These are phyloP conservation scores for Phytopythium boreale DNA, from an alignment of 352 stramenopile species.

Conservation along the genomic window DNA sequence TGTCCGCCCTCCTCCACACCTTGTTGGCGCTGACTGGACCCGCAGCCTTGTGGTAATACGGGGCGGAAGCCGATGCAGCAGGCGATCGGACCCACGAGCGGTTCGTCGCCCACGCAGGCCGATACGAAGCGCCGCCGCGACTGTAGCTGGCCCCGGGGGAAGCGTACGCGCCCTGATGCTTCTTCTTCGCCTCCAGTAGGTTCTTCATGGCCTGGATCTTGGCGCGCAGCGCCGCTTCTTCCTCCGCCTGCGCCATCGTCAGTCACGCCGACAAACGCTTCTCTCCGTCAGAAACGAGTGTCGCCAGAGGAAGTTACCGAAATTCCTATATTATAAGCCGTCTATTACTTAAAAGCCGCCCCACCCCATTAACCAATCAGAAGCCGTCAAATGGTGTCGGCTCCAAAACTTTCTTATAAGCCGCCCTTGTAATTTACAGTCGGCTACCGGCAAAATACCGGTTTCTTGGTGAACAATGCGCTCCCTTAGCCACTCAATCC, in stretches of 20 bases:
- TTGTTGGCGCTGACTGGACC: constrained; percentile 39
- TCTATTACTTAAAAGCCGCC: too few relatives aligned
- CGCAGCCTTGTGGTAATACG: constrained; percentile 7
- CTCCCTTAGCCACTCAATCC: too few relatives aligned
- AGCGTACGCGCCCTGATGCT: not conserved
- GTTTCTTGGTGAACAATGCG: too few relatives aligned
- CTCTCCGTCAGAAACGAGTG: not conserved
- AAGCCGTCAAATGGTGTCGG: too few relatives aligned
- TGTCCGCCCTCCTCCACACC: constrained; percentile 42
- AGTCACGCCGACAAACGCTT: not conserved
- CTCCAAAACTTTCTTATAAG: too few relatives aligned
- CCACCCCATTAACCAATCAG: too few relatives aligned
- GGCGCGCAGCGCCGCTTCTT: constrained; percentile 69
- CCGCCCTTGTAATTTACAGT: too few relatives aligned
- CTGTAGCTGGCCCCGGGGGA: not conserved
- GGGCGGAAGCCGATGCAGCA: constrained; percentile 3
- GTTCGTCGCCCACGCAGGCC: constrained; percentile 17
- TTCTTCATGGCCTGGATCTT: constrained; percentile 86
- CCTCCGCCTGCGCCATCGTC: constrained; percentile 40
- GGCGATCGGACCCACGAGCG: constrained; percentile 29
- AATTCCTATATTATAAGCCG: too few relatives aligned
- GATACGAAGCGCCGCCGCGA: not conserved
- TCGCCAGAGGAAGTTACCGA: too few relatives aligned
- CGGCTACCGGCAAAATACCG: too few relatives aligned
- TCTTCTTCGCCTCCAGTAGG: constrained; percentile 51